Percentiles rank a stretch among this genome's conserved stretches.
Evolutionary conservation across 2,329 filamentous ascomycete genomes (phyloP).

Genomic region (Fusarium circinatum): DNA sequence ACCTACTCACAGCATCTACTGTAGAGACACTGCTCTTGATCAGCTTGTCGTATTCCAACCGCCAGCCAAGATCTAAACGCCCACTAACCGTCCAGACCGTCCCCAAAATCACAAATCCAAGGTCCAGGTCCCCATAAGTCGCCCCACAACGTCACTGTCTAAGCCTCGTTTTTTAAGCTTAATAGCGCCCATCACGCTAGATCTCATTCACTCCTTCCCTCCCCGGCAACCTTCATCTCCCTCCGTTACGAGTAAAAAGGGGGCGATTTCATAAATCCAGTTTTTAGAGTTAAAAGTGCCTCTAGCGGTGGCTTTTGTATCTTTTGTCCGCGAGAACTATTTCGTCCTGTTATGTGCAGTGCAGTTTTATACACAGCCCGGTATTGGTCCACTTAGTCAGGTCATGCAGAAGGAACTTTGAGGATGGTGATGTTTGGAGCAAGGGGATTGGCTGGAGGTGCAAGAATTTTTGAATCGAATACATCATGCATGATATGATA

Average conservation of each 20-base stretch:
- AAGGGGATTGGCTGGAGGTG: not conserved
- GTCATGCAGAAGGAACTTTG: too few relatives aligned
- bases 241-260: not conserved
- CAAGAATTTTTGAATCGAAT: not conserved
- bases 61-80: not conserved
- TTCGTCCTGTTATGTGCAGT: not conserved
- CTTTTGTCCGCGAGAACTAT: not conserved
- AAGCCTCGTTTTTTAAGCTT: constrained; percentile 34
- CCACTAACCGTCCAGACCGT: not conserved
- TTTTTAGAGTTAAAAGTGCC: not conserved
- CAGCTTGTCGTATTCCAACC: not conserved
- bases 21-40: not conserved
- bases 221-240: not conserved
- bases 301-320: not conserved
- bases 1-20: not conserved
- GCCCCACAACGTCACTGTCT: constrained; percentile 24
- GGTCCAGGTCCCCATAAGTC: not conserved
- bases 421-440: not conserved
- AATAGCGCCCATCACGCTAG: constrained; percentile 26
- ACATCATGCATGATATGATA: not conserved
- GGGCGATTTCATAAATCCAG: constrained; percentile 9
- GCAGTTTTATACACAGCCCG: not conserved
- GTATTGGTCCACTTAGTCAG: not conserved
- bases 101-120: not conserved
- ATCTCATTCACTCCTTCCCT: constrained; percentile 2